Conservation (phyloP, 805 yeast genomes). For the Ogataea pini region DNA sequence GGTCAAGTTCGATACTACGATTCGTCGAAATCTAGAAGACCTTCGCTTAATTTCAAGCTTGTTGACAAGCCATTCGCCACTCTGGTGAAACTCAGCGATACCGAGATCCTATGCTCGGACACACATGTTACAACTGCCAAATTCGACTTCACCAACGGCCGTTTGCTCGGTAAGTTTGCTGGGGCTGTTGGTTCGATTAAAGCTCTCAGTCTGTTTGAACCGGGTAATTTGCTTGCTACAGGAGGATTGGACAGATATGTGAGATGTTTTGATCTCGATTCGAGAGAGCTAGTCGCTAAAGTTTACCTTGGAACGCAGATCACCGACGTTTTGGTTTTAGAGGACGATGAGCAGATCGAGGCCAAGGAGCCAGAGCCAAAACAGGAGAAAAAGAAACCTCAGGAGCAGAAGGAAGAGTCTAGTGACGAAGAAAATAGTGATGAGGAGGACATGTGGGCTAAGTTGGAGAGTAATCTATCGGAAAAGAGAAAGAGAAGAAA, state of each 20-base stretch:
- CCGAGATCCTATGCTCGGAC: conserved; percentile 68
- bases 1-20: conserved; percentile 80
- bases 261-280: conserved; percentile 65
- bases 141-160: conserved; percentile 51
- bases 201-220: conserved; percentile 33
- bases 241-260: conserved; percentile 90
- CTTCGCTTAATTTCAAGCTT: conserved; percentile 56
- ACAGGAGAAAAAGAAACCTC: conserved; percentile 21
- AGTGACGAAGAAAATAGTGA: conserved; percentile 33
- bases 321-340: conserved; percentile 50
- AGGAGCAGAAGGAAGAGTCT: conserved; percentile 37
- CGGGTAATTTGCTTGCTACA: conserved; percentile 54
- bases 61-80: conserved; percentile 56
- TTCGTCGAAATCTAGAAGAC: conserved; percentile 66
- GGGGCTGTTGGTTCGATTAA: conserved; percentile 78
- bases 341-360: conserved; percentile 41
- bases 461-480: conserved; percentile 25
- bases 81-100: conserved; percentile 37
- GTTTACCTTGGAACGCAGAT: conserved; percentile 77
- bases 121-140: conserved; percentile 64
- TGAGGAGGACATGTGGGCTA: conserved; percentile 37
- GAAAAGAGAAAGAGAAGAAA: conserved; percentile 35
- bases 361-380: conserved; percentile 21
- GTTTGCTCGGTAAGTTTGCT: conserved; percentile 65
- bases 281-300: conserved; percentile 64